Base-by-base conservation (phyloP, 31 red algal genomes). In the Endocladia muricata region DNA sequence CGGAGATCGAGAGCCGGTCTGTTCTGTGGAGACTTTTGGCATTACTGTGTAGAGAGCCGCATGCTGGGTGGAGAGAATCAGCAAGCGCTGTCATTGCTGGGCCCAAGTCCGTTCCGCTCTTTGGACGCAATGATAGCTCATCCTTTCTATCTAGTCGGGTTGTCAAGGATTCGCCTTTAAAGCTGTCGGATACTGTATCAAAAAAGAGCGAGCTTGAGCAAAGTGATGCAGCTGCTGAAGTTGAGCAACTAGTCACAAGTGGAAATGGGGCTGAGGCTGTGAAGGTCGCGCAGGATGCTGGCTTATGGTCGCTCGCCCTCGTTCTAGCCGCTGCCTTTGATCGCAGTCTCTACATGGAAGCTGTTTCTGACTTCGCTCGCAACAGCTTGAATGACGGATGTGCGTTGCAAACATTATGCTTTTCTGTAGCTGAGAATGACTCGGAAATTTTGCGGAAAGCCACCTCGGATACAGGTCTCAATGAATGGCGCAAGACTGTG, bases 351-450 rank as follows among this genome's bases (percentile, higher is more conserved):
- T 77, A 85, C 39, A 55, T 6, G 9, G 37, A 59, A 13, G 31
- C 68, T 39, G 48, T 85, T 77, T 58, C 58, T 52, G 70, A 74
- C 7, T 85, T 59, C 21, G 70, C 82, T 1, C 66, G 70, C 48
- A 64, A 8, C 13, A 68, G 21, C 35, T 54, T 85, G 22, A 60
- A 74, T 41, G 72, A 85, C 11, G 70, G 82, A 1, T 85, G 71
- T 37, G 82, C 82, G 6, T 11, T 85, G 9, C 82, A 85, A 25
- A 85, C 82, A 38, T 63, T 77, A 31, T 85, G 70, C 58, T 77
- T 85, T 19, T 67, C 82, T 6, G 36, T 76, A 48, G 70, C 82
- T 1, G 82, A 77, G 33, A 85, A 77, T 67, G 70, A 76, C 32
- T 55, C 82, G 3, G 82, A 85, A 62, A 85, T 85, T 31, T 26